Base-by-base conservation (phyloP, 208 protist species). In the Acanthamoeba lenticulata region DNA sequence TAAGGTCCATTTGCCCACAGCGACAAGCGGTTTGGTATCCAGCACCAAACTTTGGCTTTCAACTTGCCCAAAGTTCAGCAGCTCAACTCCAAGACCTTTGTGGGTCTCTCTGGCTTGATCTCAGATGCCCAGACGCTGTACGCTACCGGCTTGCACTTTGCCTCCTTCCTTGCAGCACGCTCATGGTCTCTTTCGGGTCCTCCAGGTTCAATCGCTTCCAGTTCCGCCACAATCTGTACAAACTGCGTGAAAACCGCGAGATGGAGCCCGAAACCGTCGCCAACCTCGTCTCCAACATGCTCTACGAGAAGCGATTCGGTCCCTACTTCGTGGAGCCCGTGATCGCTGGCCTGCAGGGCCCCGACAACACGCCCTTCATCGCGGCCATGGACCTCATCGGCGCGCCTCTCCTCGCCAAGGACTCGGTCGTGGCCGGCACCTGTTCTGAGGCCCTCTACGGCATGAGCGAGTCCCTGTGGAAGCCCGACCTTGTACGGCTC, bases 261-360 rank as follows among this genome's bases (percentile, higher is more conserved):
- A 98, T 99, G 29, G 42, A 52, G 52, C 96, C 97, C 47, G 83
- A 94, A 40, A 94, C 94, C 13, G 96, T 98, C 27, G 83, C 95
- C 44, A 95, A 97, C 90, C 24, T 98, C 5, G 91, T 98, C 5
- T 85, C 95, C 9, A 95, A 67, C 44, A 83, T 97, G 40, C 96
- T 98, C 24, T 98, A 98, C 93, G 95, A 97, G 86, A 97, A 96
- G 69, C 95, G 96, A 93, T 99, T 99, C 93, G 99, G 99, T 27
- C 99, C 99, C 38, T 99, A 99, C 97, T 99, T 99, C 94, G 97
- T 99, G 29, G 98, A 99, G 96, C 99, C 99, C 21, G 98, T 99
- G 29, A 98, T 99, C 90, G 98, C 97, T 60, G 99, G 99, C 94
- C 97, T 99, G 19, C 97, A 99, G 95, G 72, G 36, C 40, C n/a